Percentiles rank a stretch among this genome's conserved stretches.
Evolutionary conservation across 176 grass and related monocot species (phyloP).

Genomic region (Rhynchospora breviuscula): DNA sequence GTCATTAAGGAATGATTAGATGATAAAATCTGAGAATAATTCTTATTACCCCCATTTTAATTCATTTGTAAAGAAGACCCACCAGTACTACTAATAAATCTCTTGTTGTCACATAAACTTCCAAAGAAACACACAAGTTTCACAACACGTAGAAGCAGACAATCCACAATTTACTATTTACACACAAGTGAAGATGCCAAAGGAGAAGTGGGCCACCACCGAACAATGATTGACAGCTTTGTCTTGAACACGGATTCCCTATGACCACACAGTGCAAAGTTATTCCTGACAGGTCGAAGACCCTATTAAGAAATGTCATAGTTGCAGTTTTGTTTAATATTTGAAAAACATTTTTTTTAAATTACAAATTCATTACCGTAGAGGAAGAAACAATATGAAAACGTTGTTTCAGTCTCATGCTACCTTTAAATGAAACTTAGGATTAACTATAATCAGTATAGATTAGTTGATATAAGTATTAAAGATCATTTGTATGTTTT

Average conservation of each 20-base stretch:
- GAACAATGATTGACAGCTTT: constrained; percentile 14
- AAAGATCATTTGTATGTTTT: no score
- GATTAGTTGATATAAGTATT: no score
- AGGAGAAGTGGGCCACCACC: neutral
- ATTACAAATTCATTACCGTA: neutral
- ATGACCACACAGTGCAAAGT: neutral
- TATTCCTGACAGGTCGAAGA: neutral
- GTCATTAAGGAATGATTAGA: no score
- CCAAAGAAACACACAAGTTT: neutral
- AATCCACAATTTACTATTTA: neutral
- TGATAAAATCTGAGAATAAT: no score
- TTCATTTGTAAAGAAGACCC: neutral
- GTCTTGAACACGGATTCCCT: neutral
- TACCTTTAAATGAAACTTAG: no score
- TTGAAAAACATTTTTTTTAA: neutral
- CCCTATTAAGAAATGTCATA: neutral
- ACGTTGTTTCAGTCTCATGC: no score
- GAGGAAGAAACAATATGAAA: neutral
- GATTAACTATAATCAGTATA: no score
- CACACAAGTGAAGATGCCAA: neutral
- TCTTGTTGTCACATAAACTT: no score
- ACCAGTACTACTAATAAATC: neutral
- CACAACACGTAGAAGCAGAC: neutral
- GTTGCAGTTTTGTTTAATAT: neutral
- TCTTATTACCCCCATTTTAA: neutral